Evolutionary conservation across 768 basidiomycete species (phyloP), one percentile per base, ranked within the genome.

Genomic region (Daedaleopsis nitida): DNA sequence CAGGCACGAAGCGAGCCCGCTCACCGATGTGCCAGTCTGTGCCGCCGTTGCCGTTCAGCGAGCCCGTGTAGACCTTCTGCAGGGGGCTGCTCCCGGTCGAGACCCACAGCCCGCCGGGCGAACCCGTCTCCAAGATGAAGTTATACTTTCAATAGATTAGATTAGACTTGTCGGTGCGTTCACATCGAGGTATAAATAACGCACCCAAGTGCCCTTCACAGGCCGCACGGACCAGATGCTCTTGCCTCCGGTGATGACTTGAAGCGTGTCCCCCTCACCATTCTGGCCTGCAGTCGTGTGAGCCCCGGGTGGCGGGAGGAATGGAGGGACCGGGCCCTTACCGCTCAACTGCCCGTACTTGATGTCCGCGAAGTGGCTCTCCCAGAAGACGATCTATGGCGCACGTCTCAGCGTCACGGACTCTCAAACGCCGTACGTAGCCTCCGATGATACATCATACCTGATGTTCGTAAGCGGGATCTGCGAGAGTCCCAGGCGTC

Each of bases 51-150:
- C 64, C 63, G 58, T 60, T 63, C 13, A 68, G 60, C 24, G 67
- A 68, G 21, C 67, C 67, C 19, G 59, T 62, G 60, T 57, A 67
- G 7, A 67, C 65, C 55, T 69, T 62, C 47, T 57, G 52, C 57
- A 66, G 60, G 21, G 62, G 17, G 51, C 48, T 39, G 57, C 63
- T 63, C 7, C 67, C 67, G 17, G 65, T 70, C 23, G 67, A 68
- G 23, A 68, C 65, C 69, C 69, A 70, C 53, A 67, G 64, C 19
- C 65, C 69, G 45, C 69, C 65, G 49, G 67, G 65, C 11, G 69
- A 68, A 44, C 66, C 52, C 8, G 51, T 55, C 50, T 63, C 55
- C 27, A 69, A 63, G 44, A 70, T 66, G 45, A 66, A 68, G 65
- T 65, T 65, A 37, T 69, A 69, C 62, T 68, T 16, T 17, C 14